Percentiles rank a stretch among this genome's conserved stretches.
These are phyloP conservation scores for Claviceps fusiformis DNA, from an alignment of 2,329 filamentous ascomycete genomes.

Conservation along the genomic window DNA sequence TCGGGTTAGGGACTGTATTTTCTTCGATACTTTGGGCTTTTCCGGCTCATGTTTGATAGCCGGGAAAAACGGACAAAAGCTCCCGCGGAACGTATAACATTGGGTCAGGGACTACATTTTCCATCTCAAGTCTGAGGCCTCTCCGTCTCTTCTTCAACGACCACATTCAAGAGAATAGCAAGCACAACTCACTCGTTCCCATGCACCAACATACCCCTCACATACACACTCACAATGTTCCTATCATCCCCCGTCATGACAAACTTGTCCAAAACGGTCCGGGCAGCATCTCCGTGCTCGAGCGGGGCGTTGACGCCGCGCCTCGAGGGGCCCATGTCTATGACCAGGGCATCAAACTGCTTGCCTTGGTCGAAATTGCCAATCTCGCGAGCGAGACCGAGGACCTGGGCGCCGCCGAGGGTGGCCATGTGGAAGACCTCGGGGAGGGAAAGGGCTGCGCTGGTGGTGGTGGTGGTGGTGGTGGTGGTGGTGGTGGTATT, in stretches of 20 bases:
- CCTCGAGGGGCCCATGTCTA: conserved; percentile 24
- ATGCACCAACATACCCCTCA: conserved; percentile 27
- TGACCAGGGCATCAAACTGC: conserved; percentile 45
- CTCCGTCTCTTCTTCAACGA: too few relatives aligned
- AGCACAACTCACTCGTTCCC: not conserved
- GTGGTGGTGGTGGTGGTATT: conserved; percentile 11
- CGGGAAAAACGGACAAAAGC: too few relatives aligned
- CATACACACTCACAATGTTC: conserved; percentile 43
- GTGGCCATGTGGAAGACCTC: conserved; percentile 49
- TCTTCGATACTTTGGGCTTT: too few relatives aligned
- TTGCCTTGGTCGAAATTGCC: conserved; percentile 46
- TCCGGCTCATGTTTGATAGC: too few relatives aligned
- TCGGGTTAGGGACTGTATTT: too few relatives aligned
- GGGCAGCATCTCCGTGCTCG: conserved; percentile 32
- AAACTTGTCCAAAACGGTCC: conserved; percentile 46
- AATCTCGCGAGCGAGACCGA: conserved; percentile 36
- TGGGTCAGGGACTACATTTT: too few relatives aligned
- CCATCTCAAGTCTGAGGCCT: too few relatives aligned
- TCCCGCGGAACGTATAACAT: too few relatives aligned
- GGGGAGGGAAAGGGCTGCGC: conserved; percentile 27
- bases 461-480: conserved; percentile 7
- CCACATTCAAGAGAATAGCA: too few relatives aligned
- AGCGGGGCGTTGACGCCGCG: conserved; percentile 36
- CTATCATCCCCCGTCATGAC: conserved; percentile 53
- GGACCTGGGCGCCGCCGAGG: conserved; percentile 45